Percentiles rank a stretch among this genome's conserved stretches.
phyloP scores from a whole-genome alignment of 2,329 filamentous ascomycete species.

The Helicocarpus griseus region DNA sequence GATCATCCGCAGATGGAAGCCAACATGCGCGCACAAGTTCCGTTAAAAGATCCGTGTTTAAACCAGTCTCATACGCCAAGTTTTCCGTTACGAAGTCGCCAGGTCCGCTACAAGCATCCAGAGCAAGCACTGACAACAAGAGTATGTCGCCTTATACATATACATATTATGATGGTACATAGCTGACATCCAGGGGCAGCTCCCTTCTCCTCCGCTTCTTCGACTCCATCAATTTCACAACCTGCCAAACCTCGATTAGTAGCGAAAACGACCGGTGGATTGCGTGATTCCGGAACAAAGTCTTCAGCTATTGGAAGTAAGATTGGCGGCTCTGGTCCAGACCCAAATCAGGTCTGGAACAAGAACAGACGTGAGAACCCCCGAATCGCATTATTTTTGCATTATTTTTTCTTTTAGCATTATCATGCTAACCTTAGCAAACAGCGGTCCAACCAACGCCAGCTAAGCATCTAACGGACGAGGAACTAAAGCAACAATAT shows the following conservation, averaged over 20 bases:
- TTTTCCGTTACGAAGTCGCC: slow-evolving; percentile 55
- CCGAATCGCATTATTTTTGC: neutral
- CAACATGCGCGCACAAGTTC: slow-evolving; percentile 39
- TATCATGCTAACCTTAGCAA: slow-evolving; percentile 3
- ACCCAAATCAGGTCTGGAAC: slow-evolving; percentile 61
- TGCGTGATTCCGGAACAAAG: slow-evolving; percentile 43
- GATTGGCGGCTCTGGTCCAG: slow-evolving; percentile 44
- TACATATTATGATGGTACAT: neutral
- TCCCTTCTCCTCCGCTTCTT: slow-evolving; percentile 27
- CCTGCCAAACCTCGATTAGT: slow-evolving; percentile 51
- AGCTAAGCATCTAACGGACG: slow-evolving; percentile 56
- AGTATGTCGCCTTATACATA: slow-evolving; percentile 25
- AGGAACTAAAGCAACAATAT: slow-evolving; percentile 59
- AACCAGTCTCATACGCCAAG: slow-evolving; percentile 57
- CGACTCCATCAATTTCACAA: slow-evolving; percentile 24
- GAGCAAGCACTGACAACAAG: slow-evolving; percentile 47
- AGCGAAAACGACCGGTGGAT: slow-evolving; percentile 49
- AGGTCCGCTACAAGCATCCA: slow-evolving; percentile 40
- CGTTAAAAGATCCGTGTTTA: slow-evolving; percentile 53
- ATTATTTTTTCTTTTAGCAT: neutral
- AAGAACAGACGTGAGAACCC: slow-evolving; percentile 50
- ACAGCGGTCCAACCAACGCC: slow-evolving; percentile 45
- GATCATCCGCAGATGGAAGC: slow-evolving; percentile 32
- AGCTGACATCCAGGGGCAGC: slow-evolving; percentile 14
- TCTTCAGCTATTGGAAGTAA: slow-evolving; percentile 35